Evolutionary conservation across 495 filamentous ascomycete species (phyloP), one percentile per base, ranked within the genome.

Genomic region (Aspergillus cavernicola): DNA sequence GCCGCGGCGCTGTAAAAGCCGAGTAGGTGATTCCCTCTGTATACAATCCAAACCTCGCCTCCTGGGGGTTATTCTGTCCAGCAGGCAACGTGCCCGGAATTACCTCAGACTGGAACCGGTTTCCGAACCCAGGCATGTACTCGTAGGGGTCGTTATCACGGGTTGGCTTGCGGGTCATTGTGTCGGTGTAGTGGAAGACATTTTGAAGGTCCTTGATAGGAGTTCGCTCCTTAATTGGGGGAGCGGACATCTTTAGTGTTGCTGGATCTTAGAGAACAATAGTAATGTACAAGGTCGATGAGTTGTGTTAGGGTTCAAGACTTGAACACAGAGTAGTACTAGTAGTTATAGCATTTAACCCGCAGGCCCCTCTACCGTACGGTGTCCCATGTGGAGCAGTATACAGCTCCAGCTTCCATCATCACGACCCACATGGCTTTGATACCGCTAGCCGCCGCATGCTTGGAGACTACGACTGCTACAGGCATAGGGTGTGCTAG

Each of bases 1-100:
- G 61, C 7, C 71, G 61, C 10, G 71, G 71, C 19, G 71, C 71
- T 22, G 61, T 64, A 55, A 74, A 74, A 6, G 71, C 82, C 36
- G 75, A 79, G 60, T 84, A 84, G 8, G 81, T 76, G 19, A 83
- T 67, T 1, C 81, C 81, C 67, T 85, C 83, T n/a, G 81, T 81
- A 57, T 84, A 79, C 18, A 85, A 58, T 12, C 69, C 71, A 43
- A 71, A 74, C 0, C 69, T 62, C 24, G 53, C 40, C 20, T 68
- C 66, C 18, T 72, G 71, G 10, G 71, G 71, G 36, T 72, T 74
- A 50, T 74, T 74, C 53, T 74, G 71, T 4, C 67, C 71, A 8
- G 66, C 66, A 9, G 71, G 71, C 2, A 74, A 43, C 3, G 69
- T 69, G 5, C 71, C 71, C 0, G 71, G 71, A 32, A 74, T 71